phyloP scores from a whole-genome alignment of 1,284 basidiomycete genomes.

The Somion occarium region DNA sequence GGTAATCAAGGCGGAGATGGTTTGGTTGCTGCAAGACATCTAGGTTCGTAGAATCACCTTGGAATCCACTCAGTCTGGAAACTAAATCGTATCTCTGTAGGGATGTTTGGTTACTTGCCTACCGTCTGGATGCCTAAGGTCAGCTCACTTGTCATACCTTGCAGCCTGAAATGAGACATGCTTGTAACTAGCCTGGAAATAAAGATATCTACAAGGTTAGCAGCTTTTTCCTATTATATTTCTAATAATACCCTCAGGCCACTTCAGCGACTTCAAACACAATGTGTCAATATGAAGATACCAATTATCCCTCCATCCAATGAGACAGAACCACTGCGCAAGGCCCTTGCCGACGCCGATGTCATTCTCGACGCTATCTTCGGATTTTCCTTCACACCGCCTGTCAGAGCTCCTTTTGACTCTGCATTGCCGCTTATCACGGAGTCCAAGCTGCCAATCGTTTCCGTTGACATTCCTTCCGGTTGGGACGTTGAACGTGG shows the following conservation, averaged over 20 bases:
- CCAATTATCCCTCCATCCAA: constrained; percentile 52
- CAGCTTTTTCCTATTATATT: background rate
- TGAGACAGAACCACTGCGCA: constrained; percentile 43
- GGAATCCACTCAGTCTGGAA: background rate
- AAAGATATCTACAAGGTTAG: constrained; percentile 85
- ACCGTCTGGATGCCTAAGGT: constrained; percentile 93
- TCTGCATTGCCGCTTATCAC: constrained; percentile 66
- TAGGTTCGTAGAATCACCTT: constrained; percentile 46
- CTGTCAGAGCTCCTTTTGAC: constrained; percentile 87
- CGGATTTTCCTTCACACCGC: constrained; percentile 93
- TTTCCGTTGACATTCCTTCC: constrained; percentile 93
- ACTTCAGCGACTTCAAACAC: constrained; percentile 69
- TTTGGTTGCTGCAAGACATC: constrained; percentile 91
- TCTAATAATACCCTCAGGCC: background rate
- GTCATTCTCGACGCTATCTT: constrained; percentile 95
- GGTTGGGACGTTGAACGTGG: constrained; percentile 94
- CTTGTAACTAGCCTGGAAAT: constrained; percentile 59
- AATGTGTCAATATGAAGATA: constrained; percentile 87
- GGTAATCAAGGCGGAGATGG: constrained; percentile 99
- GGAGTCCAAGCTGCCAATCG: constrained; percentile 66
- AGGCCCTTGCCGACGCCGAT: constrained; percentile 63
- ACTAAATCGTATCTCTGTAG: constrained; percentile 32
- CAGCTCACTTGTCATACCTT: too few relatives aligned
- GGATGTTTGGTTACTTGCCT: constrained; percentile 85
- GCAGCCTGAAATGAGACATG: too few relatives aligned